Evolutionary conservation across 1,139 yeast genomes (phyloP).

Genomic region (Protomyces arabidopsidicola): DNA sequence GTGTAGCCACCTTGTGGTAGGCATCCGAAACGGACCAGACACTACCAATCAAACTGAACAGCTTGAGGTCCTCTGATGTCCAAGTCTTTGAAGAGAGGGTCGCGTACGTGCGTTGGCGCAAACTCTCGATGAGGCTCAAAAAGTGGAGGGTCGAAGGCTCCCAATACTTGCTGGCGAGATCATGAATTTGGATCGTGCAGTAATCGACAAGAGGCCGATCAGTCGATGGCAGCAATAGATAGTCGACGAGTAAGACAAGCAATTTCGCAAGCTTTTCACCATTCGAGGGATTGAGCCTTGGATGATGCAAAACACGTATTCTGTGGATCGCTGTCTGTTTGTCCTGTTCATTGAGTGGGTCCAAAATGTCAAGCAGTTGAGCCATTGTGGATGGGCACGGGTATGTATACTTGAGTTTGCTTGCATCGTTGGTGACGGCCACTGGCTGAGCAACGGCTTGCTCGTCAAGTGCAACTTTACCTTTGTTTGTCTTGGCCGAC

Average conservation of each 20-base stretch:
- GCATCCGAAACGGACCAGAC: slow-evolving; percentile 93
- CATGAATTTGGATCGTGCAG: slow-evolving; percentile 16
- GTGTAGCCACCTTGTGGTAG: slow-evolving; percentile 85
- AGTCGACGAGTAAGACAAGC: slow-evolving; percentile 60
- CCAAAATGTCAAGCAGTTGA: slow-evolving; percentile 47
- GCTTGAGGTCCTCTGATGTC: slow-evolving; percentile 43
- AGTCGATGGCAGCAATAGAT: slow-evolving; percentile 49
- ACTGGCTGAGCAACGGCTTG: not conserved
- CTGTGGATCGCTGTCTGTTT: slow-evolving; percentile 52
- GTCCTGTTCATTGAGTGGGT: slow-evolving; percentile 44
- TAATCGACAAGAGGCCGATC: not conserved
- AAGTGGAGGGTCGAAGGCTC: slow-evolving; percentile 46
- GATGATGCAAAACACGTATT: slow-evolving; percentile 62
- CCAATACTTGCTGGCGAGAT: slow-evolving; percentile 18
- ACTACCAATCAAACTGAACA: slow-evolving; percentile 66
- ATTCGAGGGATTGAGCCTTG: slow-evolving; percentile 74
- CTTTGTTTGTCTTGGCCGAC: not conserved
- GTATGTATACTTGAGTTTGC: slow-evolving; percentile 34
- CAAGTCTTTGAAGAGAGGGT: slow-evolving; percentile 38
- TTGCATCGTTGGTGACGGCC: slow-evolving; percentile 28
- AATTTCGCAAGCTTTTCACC: slow-evolving; percentile 67
- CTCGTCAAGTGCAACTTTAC: not conserved
- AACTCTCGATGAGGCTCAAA: slow-evolving; percentile 58
- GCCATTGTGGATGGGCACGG: slow-evolving; percentile 58
- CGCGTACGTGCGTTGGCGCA: slow-evolving; percentile 46